phyloP scores from a whole-genome alignment of 2,329 filamentous ascomycete species.

The Cytospora schulzeri region DNA sequence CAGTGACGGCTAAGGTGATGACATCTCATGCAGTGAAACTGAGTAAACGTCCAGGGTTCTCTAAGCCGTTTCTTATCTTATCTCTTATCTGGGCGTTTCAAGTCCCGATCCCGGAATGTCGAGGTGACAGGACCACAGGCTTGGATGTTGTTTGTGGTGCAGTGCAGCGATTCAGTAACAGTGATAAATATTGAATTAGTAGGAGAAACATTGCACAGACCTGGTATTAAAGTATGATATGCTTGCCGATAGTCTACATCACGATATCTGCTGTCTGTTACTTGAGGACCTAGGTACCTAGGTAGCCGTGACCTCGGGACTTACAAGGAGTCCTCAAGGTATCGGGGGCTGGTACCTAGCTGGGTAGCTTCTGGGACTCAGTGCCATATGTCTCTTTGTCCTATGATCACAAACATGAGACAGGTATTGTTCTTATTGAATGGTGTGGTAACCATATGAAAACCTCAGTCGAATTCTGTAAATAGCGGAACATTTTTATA shows the following conservation, averaged over 20 bases:
- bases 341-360: too few relatives aligned
- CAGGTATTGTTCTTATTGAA: neutral
- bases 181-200: too few relatives aligned
- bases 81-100: slow-evolving; percentile 11
- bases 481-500: too few relatives aligned
- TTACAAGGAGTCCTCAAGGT: neutral
- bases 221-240: neutral
- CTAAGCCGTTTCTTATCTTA: slow-evolving; percentile 20
- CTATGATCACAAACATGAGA: neutral
- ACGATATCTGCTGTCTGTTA: neutral
- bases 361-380: neutral
- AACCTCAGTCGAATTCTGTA: neutral
- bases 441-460: neutral
- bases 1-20: slow-evolving; percentile 1
- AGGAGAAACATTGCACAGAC: neutral
- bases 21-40: slow-evolving; percentile 10
- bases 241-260: neutral
- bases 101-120: slow-evolving; percentile 4
- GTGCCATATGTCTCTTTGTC: neutral
- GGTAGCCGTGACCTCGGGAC: too few relatives aligned
- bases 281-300: neutral
- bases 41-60: neutral
- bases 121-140: neutral
- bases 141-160: neutral
- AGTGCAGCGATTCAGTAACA: neutral